A percentile compares a stretch with the other conserved stretches of the same genome.
Evolutionary conservation across 1,139 yeast species (phyloP).

Genomic region (Suhomyces kunorum): DNA sequence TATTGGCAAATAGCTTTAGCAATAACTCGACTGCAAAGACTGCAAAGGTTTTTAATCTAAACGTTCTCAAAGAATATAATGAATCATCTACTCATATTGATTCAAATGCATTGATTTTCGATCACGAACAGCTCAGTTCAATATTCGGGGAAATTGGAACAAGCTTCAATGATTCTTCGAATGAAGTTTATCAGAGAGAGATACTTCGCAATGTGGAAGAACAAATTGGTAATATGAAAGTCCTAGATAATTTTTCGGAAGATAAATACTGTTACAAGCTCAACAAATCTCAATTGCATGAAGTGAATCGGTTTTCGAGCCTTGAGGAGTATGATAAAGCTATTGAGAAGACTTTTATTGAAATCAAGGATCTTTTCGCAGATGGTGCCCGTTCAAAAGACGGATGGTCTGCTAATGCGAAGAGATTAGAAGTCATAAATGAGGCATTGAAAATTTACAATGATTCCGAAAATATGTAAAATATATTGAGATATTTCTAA

Average conservation of each 20-base stretch:
- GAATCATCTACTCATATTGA: constrained; percentile 18
- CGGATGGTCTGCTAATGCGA: constrained; percentile 40
- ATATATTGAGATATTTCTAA: neutral
- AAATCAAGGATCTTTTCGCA: constrained; percentile 30
- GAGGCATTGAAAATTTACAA: constrained; percentile 20
- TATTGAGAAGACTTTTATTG: constrained; percentile 27
- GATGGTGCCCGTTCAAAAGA: constrained; percentile 36
- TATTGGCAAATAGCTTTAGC: constrained; percentile 29
- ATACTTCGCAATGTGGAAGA: constrained; percentile 26
- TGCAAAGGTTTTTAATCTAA: constrained; percentile 13
- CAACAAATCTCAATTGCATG: constrained; percentile 12
- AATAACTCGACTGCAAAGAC: constrained; percentile 15
- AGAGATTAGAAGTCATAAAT: constrained; percentile 31
- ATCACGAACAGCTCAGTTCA: constrained; percentile 21
- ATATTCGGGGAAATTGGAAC: constrained; percentile 24
- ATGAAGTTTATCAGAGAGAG: constrained; percentile 4
- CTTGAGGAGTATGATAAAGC: constrained; percentile 38
- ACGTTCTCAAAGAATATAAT: constrained; percentile 9
- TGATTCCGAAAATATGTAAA: constrained; percentile 8
- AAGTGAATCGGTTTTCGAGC: constrained; percentile 4
- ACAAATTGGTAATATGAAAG: constrained; percentile 26
- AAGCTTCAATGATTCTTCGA: neutral
- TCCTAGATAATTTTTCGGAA: constrained; percentile 27
- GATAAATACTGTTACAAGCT: constrained; percentile 23
- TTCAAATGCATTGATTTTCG: constrained; percentile 23